These are phyloP conservation scores for Mucuna pruriens DNA, from an alignment of 306 rosid species.

Conservation along the genomic window DNA sequence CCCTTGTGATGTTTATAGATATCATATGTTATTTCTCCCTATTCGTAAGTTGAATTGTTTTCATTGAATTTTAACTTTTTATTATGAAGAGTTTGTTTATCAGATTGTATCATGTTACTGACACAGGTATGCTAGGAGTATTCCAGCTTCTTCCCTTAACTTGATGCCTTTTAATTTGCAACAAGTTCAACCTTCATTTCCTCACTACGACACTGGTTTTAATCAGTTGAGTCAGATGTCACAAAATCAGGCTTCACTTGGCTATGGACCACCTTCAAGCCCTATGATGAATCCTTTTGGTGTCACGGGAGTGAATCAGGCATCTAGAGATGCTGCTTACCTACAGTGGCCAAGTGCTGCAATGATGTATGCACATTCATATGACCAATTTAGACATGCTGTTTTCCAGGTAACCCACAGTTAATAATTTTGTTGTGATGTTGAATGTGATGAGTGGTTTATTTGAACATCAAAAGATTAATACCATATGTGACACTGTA, in stretches of 20 bases:
- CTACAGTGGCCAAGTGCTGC: constrained; percentile 81
- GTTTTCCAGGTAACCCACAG: constrained; percentile 58
- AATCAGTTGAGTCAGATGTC: constrained; percentile 66
- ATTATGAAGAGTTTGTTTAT: constrained; percentile 7
- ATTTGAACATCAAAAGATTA: not conserved
- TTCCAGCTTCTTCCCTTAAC: constrained; percentile 56
- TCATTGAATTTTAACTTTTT: not conserved
- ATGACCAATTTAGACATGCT: constrained; percentile 74
- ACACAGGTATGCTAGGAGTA: constrained; percentile 69
- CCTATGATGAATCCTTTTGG: constrained; percentile 58
- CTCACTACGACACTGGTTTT: constrained; percentile 60
- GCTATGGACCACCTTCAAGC: constrained; percentile 58
- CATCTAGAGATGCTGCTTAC: constrained; percentile 60
- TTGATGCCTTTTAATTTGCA: constrained; percentile 65
- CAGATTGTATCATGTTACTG: not conserved
- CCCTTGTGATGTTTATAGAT: not conserved
- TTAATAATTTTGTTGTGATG: not conserved
- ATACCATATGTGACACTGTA: not conserved
- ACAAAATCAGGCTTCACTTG: constrained; percentile 52
- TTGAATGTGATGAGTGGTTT: constrained; percentile 1
- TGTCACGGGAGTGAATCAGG: constrained; percentile 61
- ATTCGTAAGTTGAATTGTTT: not conserved
- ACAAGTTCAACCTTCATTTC: constrained; percentile 65
- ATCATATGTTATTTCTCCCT: not conserved
- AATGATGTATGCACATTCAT: constrained; percentile 78